phyloP scores from a whole-genome alignment of 495 filamentous ascomycete genomes.

The Penicillium verhagenii region DNA sequence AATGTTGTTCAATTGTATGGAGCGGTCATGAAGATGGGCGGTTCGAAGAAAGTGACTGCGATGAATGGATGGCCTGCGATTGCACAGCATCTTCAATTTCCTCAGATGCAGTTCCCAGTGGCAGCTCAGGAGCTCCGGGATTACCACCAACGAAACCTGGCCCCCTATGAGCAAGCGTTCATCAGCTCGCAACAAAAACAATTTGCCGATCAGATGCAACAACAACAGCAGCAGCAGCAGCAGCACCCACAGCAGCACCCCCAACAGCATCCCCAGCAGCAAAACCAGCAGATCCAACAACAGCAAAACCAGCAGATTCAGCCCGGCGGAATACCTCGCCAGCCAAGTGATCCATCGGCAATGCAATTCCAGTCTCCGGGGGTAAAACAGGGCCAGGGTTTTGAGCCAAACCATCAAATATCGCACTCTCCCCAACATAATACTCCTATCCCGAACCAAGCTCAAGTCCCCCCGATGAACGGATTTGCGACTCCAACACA shows the following conservation, averaged over 20 bases:
- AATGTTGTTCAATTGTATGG: slow-evolving; percentile 74
- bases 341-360: slow-evolving; percentile 34
- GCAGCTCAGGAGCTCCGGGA: slow-evolving; percentile 66
- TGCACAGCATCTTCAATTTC: slow-evolving; percentile 65
- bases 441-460: slow-evolving; percentile 33
- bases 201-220: slow-evolving; percentile 53
- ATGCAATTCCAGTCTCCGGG: slow-evolving; percentile 43
- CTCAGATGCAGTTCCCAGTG: slow-evolving; percentile 60
- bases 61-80: slow-evolving; percentile 71
- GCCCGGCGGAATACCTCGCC: slow-evolving; percentile 29
- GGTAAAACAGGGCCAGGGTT: slow-evolving; percentile 31
- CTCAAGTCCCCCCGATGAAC: slow-evolving; percentile 35
- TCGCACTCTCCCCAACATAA: slow-evolving; percentile 38
- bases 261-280: neutral
- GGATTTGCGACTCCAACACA: slow-evolving; percentile 44
- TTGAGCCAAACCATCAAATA: slow-evolving; percentile 36
- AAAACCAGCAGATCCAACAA: slow-evolving; percentile 25
- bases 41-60: slow-evolving; percentile 69
- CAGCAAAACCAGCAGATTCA: slow-evolving; percentile 39
- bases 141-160: slow-evolving; percentile 72
- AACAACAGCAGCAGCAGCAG: slow-evolving; percentile 39
- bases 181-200: slow-evolving; percentile 58
- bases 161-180: slow-evolving; percentile 72
- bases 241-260: slow-evolving; percentile 31
- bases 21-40: slow-evolving; percentile 71